phyloP scores from a whole-genome alignment of 805 yeast species.

The Candida cerambycidarum region DNA sequence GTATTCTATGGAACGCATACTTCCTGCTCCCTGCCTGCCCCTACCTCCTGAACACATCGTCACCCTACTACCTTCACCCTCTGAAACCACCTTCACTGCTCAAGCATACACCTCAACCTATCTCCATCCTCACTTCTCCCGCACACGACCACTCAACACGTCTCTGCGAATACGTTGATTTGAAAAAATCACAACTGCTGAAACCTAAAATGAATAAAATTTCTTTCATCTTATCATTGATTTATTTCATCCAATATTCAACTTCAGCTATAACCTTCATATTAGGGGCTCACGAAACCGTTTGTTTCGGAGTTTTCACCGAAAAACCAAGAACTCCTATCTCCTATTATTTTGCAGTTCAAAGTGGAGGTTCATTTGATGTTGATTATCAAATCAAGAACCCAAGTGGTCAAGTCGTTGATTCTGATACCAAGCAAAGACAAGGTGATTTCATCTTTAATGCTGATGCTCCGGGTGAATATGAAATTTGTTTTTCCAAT shows the following conservation, averaged over 20 bases:
- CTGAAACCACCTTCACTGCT: too few species aligned
- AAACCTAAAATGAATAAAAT: conserved; percentile 2
- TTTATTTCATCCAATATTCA: conserved; percentile 25
- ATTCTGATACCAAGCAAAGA: conserved; percentile 58
- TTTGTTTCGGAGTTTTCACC: conserved; percentile 73
- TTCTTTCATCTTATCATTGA: neutral
- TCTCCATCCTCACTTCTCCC: too few species aligned
- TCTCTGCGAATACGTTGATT: conserved; percentile 7
- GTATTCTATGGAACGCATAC: too few species aligned
- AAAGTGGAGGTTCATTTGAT: conserved; percentile 77
- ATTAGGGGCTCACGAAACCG: conserved; percentile 70
- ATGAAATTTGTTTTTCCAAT: conserved; percentile 82
- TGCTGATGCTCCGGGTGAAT: conserved; percentile 72
- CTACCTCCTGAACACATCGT: too few species aligned
- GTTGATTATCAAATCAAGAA: conserved; percentile 65
- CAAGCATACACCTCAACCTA: too few species aligned
- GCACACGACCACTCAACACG: conserved; percentile 2
- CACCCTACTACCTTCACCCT: too few species aligned
- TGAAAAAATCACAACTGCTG: conserved; percentile 1
- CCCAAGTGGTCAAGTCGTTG: conserved; percentile 56
- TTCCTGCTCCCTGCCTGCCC: too few species aligned
- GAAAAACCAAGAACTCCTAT: conserved; percentile 57
- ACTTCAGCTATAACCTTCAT: conserved; percentile 68
- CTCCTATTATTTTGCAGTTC: conserved; percentile 81
- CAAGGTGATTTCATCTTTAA: conserved; percentile 78